Percentiles rank a stretch among this genome's conserved stretches.
Conservation (phyloP, 768 basidiomycete species). For the Cubamyces sp. region DNA sequence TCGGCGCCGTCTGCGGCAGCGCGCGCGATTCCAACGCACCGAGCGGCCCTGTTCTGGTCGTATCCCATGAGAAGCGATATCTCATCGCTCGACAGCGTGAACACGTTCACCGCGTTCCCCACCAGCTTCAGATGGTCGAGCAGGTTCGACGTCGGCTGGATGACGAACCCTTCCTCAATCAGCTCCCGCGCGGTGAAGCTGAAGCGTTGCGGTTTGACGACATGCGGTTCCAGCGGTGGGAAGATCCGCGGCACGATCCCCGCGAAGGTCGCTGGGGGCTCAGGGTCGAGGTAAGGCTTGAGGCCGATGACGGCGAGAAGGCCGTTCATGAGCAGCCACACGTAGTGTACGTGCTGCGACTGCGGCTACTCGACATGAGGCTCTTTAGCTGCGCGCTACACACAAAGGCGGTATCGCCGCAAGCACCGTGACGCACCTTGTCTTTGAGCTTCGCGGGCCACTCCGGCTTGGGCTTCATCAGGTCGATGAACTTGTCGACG, state of each 20-base stretch:
- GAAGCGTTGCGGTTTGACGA: constrained; percentile 5
- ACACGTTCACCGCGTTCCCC: constrained; percentile 19
- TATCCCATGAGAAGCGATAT: constrained; percentile 7
- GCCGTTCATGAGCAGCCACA: constrained; percentile 15
- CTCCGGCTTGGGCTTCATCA: background rate
- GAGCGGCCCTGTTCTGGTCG: constrained; percentile 10
- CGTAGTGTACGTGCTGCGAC: constrained; percentile 7
- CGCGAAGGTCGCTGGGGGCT: constrained; percentile 7
- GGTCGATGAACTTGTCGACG: constrained; percentile 5
- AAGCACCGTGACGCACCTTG: constrained; percentile 2
- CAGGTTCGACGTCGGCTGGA: constrained; percentile 16
- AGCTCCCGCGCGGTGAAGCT: constrained; percentile 18
- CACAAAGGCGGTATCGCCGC: background rate
- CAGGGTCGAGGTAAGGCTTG: constrained; percentile 7
- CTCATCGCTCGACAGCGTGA: background rate
- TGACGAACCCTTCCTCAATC: constrained; percentile 18
- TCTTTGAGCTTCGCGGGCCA: constrained; percentile 18
- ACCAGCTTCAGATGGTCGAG: constrained; percentile 20
- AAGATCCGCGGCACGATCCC: constrained; percentile 9
- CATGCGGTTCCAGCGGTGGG: background rate
- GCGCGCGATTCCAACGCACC: background rate
- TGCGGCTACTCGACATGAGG: background rate
- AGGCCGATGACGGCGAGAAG: constrained; percentile 11
- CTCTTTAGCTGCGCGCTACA: background rate
- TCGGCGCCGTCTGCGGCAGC: background rate